phyloP scores from a whole-genome alignment of 1,139 yeast genomes.

The Arxiozyma bovina region DNA sequence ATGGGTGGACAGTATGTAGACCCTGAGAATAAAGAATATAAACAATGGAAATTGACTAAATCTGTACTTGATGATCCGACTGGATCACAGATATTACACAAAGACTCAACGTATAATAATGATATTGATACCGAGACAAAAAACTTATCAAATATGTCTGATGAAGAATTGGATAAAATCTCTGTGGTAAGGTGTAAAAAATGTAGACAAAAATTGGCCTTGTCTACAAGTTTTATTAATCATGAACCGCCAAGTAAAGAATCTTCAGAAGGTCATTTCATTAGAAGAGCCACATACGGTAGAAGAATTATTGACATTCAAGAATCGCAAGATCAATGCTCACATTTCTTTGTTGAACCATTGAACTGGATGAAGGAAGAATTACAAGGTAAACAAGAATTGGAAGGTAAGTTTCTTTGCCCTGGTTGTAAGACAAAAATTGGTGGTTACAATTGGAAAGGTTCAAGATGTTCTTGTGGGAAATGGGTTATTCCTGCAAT shows the following conservation, averaged over 20 bases:
- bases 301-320: constrained; percentile 48
- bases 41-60: constrained; percentile 40
- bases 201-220: constrained; percentile 50
- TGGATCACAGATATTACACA: constrained; percentile 27
- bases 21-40: constrained; percentile 37
- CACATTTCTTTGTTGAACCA: constrained; percentile 85
- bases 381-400: constrained; percentile 46
- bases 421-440: constrained; percentile 76
- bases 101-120: constrained; percentile 25
- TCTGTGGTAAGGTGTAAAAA: constrained; percentile 55
- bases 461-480: constrained; percentile 90
- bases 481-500: constrained; percentile 93
- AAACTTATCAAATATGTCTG: constrained; percentile 25
- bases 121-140: constrained; percentile 22
- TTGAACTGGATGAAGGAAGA: constrained; percentile 84
- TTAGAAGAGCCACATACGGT: constrained; percentile 52
- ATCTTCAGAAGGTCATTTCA: constrained; percentile 54
- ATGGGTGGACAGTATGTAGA: constrained; percentile 37
- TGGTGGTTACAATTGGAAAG: constrained; percentile 94
- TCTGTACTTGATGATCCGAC: constrained; percentile 26
- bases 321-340: constrained; percentile 53
- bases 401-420: constrained; percentile 82
- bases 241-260: constrained; percentile 54
- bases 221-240: constrained; percentile 42
- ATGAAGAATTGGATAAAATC: constrained; percentile 17